Conservation (phyloP, 169 alveolate genomes). For the Theileria equi region DNA sequence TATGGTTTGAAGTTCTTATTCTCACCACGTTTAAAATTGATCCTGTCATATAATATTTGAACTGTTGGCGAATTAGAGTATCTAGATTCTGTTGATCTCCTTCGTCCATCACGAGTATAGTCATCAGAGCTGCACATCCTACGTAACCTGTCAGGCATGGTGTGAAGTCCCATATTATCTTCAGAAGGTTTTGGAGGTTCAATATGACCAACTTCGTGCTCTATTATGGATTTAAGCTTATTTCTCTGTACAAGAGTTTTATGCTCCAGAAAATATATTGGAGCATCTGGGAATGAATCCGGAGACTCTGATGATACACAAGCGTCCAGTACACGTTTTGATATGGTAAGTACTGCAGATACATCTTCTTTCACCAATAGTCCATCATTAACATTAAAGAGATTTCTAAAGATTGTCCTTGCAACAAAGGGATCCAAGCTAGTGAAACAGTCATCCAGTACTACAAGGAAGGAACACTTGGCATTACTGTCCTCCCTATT, state of each 20-base stretch:
- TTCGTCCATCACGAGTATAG: constrained; percentile 4
- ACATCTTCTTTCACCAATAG: constrained; percentile 40
- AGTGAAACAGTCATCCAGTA: constrained; percentile 69
- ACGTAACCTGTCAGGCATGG: too few species aligned
- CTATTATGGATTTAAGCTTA: too few species aligned
- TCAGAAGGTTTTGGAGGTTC: too few species aligned
- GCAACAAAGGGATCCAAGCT: constrained; percentile 69
- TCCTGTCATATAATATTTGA: background rate
- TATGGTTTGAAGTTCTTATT: constrained; percentile 16
- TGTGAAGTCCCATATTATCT: too few species aligned
- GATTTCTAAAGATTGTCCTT: constrained; percentile 61
- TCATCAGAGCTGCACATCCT: too few species aligned
- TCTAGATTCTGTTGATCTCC: background rate
- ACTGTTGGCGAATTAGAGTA: background rate
- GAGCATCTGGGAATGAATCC: too few species aligned
- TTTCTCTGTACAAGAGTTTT: too few species aligned
- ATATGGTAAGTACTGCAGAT: constrained; percentile 24
- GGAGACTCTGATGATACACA: background rate
- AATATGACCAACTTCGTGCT: too few species aligned
- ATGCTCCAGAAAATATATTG: too few species aligned
- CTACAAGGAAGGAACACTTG: constrained; percentile 56
- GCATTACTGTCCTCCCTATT: constrained; percentile 16
- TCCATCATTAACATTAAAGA: constrained; percentile 45
- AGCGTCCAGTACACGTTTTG: background rate
- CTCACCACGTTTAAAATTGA: background rate